Base-by-base conservation (phyloP, 2,329 filamentous ascomycete genomes). In the Cladosporium austrohemisphaericum region DNA sequence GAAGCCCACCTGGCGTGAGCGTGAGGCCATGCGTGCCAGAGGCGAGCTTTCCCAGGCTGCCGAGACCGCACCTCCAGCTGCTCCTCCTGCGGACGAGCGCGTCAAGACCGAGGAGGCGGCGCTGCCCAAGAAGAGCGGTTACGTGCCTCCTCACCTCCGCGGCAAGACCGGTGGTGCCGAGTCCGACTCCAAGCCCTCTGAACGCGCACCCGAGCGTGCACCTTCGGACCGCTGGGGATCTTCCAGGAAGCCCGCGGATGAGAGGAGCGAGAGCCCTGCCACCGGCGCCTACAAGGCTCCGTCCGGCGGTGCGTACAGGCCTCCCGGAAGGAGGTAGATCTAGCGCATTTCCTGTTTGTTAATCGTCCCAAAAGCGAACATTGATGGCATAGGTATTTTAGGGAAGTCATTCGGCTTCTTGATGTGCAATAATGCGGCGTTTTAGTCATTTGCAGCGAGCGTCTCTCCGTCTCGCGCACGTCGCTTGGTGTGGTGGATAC, bases 1-100 rank as follows among this genome's bases (percentile, higher is more conserved):
- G 2, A 84, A 82, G 71, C 75, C 81, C 48, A 80, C 77, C 60
- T 90, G 86, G 86, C 83, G 86, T 67, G 85, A 89, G 25, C 83
- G 85, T 61, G 79, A 88, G 68, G 81, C 80, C 38, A 41, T 49
- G 36, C 28, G 31, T 25, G 46, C 46, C 37, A 23, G 20, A 16
- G 46, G 46, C 37, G 23, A 49, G 29, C 23, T 49, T 13, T 61
- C 62, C n/a, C 60, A 60, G 10, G 54, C 59, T 35, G 56, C 63
- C 44, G 65, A 68, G 49, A 62, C 67, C 26, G 60, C 67, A 9
- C 60, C 64, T 40, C 59, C 68, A 16, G 41, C 60, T 11, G 56
- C 65, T 18, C 60, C 68, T 2, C 60, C 65, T 7, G 60, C 64
- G n/a, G 66, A 67, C 22, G 57, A 60, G 19, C 57, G 56, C 20